Conservation (phyloP, 202 grass and related monocot genomes). For the Musa balbisiana region DNA sequence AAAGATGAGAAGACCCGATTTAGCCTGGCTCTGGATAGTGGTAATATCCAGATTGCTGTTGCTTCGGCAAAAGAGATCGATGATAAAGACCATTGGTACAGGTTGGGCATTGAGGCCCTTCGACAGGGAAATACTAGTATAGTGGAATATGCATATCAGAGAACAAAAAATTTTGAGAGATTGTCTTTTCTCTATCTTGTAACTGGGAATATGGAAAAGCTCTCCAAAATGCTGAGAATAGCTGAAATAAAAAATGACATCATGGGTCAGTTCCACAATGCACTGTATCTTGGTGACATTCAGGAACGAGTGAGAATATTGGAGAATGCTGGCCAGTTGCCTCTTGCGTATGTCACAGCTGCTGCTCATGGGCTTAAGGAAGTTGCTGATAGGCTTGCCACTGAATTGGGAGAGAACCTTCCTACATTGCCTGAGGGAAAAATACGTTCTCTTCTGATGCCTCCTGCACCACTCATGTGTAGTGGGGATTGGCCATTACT, state of each 20-base stretch:
- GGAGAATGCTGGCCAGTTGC: constrained; percentile 79
- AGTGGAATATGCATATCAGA: constrained; percentile 96
- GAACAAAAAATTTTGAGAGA: constrained; percentile 96
- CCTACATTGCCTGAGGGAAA: constrained; percentile 75
- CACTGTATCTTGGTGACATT: constrained; percentile 91
- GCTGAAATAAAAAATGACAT: constrained; percentile 92
- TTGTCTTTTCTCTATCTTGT: constrained; percentile 97
- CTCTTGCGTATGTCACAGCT: constrained; percentile 86
- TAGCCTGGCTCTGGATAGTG: constrained; percentile 78
- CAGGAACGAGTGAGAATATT: constrained; percentile 77
- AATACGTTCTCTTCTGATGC: constrained; percentile 56
- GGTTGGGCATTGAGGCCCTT: constrained; percentile 87
- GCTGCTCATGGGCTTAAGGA: constrained; percentile 75
- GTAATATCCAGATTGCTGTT: constrained; percentile 91
- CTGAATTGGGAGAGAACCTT: constrained; percentile 81
- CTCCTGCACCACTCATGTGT: constrained; percentile 56
- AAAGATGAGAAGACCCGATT: constrained; percentile 98
- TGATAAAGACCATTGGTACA: constrained; percentile 98
- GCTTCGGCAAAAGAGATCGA: constrained; percentile 98
- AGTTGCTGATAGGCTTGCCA: constrained; percentile 59
- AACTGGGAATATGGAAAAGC: constrained; percentile 81
- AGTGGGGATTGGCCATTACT: constrained; percentile 87
- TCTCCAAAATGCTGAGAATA: constrained; percentile 90
- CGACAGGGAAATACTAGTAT: constrained; percentile 95
- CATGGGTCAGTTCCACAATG: constrained; percentile 96